Percentiles rank a stretch among this genome's conserved stretches.
Evolutionary conservation across 371 early-diverging fungal species (phyloP).

Genomic region (Parasitella parasitica): DNA sequence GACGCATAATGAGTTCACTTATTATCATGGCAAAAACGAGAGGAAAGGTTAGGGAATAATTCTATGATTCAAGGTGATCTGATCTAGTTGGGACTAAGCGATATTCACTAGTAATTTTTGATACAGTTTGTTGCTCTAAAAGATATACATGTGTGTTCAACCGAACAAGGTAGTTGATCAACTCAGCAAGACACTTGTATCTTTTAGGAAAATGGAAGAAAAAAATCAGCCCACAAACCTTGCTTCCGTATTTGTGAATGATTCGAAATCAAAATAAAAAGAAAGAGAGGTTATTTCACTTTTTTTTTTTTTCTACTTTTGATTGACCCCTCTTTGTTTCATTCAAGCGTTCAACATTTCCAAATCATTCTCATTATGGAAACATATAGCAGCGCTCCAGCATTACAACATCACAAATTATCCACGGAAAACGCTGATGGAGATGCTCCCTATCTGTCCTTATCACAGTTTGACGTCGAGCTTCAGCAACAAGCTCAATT

Average conservation of each 20-base stretch:
- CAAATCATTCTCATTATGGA: background rate
- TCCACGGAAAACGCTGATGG: background rate
- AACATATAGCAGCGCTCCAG: constrained; percentile 1
- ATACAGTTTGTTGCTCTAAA: too few relatives aligned
- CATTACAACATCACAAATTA: background rate
- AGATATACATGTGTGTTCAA: too few relatives aligned
- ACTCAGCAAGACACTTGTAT: too few relatives aligned
- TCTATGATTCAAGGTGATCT: too few relatives aligned
- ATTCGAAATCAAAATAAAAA: background rate
- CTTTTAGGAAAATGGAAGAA: background rate
- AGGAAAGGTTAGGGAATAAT: too few relatives aligned
- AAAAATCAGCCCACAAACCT: constrained; percentile 14
- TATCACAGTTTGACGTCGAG: constrained; percentile 40
- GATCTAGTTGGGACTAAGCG: too few relatives aligned
- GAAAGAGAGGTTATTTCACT: background rate
- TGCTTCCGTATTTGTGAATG: constrained; percentile 5
- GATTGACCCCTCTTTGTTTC: background rate
- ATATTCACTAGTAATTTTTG: too few relatives aligned
- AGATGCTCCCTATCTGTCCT: constrained; percentile 9
- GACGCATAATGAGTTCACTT: too few relatives aligned
- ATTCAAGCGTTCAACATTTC: background rate
- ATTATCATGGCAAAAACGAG: too few relatives aligned
- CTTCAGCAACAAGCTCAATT: constrained; percentile 47
- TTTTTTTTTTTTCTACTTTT: background rate
- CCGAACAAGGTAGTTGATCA: too few relatives aligned